Evolutionary conservation across 1,284 basidiomycete species (phyloP).

Genomic region (Ceratobasidium sp.): DNA sequence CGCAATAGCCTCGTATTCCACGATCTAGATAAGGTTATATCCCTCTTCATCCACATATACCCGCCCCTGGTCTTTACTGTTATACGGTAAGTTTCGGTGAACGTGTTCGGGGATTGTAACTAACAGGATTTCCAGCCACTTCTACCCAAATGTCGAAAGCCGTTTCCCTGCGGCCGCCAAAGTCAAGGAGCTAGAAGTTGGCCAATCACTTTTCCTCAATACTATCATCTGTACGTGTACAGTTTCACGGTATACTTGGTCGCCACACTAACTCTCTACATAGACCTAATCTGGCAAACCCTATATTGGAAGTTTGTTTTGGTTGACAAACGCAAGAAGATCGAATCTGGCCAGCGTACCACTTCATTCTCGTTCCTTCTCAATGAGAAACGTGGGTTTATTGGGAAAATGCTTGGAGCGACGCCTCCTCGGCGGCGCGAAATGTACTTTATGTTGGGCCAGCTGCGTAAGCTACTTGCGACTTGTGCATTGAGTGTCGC

Average conservation of each 20-base stretch:
- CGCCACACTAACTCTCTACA: conserved; percentile 46
- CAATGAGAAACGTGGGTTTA: conserved; percentile 85
- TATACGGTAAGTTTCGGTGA: conserved; percentile 72
- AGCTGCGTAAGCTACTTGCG: conserved; percentile 71
- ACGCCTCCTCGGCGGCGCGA: conserved; percentile 75
- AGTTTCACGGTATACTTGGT: not conserved
- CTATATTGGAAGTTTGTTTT: conserved; percentile 95
- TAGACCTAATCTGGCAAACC: conserved; percentile 89
- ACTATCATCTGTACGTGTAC: conserved; percentile 75
- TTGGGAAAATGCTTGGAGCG: conserved; percentile 76
- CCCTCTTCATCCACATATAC: conserved; percentile 91
- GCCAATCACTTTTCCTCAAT: conserved; percentile 74
- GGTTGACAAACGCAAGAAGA: conserved; percentile 84
- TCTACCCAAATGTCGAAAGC: conserved; percentile 77
- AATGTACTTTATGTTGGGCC: conserved; percentile 84
- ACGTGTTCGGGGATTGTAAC: conserved; percentile 10
- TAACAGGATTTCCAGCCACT: conserved; percentile 69
- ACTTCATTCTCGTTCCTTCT: conserved; percentile 88
- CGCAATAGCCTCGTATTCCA: conserved; percentile 97
- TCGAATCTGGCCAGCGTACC: conserved; percentile 86
- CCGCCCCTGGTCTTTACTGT: conserved; percentile 88
- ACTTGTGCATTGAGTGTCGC: not conserved
- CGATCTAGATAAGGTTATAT: conserved; percentile 92
- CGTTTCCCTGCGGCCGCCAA: conserved; percentile 85
- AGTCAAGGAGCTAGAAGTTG: conserved; percentile 73